Evolutionary conservation across 768 basidiomycete species (phyloP).

Genomic region (Hygrocybe coccinea): DNA sequence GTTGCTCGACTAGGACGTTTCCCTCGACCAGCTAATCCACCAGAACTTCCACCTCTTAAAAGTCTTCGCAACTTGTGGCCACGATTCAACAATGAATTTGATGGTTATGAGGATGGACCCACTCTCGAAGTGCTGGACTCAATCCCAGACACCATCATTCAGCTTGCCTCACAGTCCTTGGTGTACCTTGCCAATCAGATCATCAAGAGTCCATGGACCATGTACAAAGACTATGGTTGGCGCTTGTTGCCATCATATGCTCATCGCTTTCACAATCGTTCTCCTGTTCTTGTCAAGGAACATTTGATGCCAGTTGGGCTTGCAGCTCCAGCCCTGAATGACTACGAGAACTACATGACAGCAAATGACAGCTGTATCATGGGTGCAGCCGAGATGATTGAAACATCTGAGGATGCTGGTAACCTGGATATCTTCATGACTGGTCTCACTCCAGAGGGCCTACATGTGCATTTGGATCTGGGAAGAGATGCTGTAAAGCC

Average conservation of each 20-base stretch:
- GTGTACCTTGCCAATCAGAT: constrained; percentile 13
- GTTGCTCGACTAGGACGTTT: background rate
- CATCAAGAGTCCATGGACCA: constrained; percentile 11
- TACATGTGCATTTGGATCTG: constrained; percentile 9
- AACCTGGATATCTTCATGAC: constrained; percentile 9
- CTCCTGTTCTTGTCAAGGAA: constrained; percentile 6
- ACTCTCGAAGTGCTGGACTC: constrained; percentile 8
- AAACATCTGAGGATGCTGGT: background rate
- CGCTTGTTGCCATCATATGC: constrained; percentile 7
- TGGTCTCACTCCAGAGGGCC: constrained; percentile 4
- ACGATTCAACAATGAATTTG: background rate
- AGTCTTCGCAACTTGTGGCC: background rate
- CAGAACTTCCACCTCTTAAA: constrained; percentile 4
- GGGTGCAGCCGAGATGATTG: constrained; percentile 13
- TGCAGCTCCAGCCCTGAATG: background rate
- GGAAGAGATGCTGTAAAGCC: constrained; percentile 1
- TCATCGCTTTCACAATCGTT: constrained; percentile 6
- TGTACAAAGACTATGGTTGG: constrained; percentile 15
- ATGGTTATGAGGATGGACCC: constrained; percentile 15
- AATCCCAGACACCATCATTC: background rate
- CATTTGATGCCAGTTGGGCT: constrained; percentile 10
- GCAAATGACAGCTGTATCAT: constrained; percentile 3
- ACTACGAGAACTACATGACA: background rate
- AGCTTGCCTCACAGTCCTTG: background rate
- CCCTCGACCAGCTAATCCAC: constrained; percentile 1